These are phyloP conservation scores for Nepenthes alata DNA, from an alignment of 179 eudicot species.

Conservation along the genomic window DNA sequence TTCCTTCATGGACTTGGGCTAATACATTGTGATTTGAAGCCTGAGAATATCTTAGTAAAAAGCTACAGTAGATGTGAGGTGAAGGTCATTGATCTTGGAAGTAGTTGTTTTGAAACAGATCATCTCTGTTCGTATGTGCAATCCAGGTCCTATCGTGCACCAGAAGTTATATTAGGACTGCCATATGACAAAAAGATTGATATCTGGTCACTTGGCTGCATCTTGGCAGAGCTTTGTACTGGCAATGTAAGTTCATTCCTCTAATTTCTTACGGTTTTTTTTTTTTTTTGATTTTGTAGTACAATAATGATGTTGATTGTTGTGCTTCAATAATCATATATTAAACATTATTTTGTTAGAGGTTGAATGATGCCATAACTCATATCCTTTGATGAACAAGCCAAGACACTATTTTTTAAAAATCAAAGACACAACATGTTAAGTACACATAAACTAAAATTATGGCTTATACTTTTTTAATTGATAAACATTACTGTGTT, in stretches of 20 bases:
- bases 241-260: constrained; percentile 74
- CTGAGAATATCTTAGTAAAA: constrained; percentile 93
- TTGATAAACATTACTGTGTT: too few relatives aligned
- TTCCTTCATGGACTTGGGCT: constrained; percentile 90
- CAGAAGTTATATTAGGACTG: constrained; percentile 92
- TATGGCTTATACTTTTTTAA: too few relatives aligned
- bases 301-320: too few relatives aligned
- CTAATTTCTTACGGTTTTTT: neutral
- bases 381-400: too few relatives aligned
- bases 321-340: neutral
- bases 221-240: constrained; percentile 97
- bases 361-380: too few relatives aligned
- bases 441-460: too few relatives aligned
- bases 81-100: constrained; percentile 96
- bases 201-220: constrained; percentile 99
- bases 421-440: too few relatives aligned
- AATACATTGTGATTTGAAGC: constrained; percentile 97
- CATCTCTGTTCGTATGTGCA: constrained; percentile 98
- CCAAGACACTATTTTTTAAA: too few relatives aligned
- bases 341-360: too few relatives aligned
- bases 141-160: constrained; percentile 97
- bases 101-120: constrained; percentile 98
- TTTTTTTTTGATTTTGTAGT: neutral
- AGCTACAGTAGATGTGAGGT: constrained; percentile 96
- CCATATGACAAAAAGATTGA: constrained; percentile 94